These are phyloP conservation scores for Pseudogymnoascus sp. DNA, from an alignment of 2,329 filamentous ascomycete species.

Conservation along the genomic window DNA sequence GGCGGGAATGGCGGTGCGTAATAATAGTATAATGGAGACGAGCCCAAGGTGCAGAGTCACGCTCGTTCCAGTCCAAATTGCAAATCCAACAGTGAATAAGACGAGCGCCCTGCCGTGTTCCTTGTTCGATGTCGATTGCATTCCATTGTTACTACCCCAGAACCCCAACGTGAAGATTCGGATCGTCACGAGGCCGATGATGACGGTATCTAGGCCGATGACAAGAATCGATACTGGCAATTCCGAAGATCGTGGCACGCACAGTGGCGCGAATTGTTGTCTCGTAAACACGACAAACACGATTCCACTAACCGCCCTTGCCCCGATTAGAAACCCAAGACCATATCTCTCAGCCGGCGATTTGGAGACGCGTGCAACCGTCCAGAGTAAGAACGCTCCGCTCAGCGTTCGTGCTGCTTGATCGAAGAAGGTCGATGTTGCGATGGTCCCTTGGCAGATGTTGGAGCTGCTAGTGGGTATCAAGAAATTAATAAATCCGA, in stretches of 20 bases:
- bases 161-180: slow-evolving; percentile 20
- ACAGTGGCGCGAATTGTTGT: slow-evolving; percentile 26
- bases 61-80: slow-evolving; percentile 26
- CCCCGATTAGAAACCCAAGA: slow-evolving; percentile 23
- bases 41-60: slow-evolving; percentile 28
- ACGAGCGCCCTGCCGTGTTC: slow-evolving; percentile 23
- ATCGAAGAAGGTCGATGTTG: slow-evolving; percentile 26
- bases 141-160: slow-evolving; percentile 17
- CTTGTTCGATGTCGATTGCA: slow-evolving; percentile 13
- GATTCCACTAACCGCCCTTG: slow-evolving; percentile 24
- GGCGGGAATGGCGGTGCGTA: slow-evolving; percentile 26
- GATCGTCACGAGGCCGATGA: slow-evolving; percentile 23
- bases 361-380: slow-evolving; percentile 23
- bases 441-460: slow-evolving; percentile 23
- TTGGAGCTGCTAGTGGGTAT: slow-evolving; percentile 17
- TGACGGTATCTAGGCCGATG: slow-evolving; percentile 24
- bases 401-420: slow-evolving; percentile 26
- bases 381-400: slow-evolving; percentile 29
- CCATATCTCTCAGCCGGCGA: slow-evolving; percentile 21
- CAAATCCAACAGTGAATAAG: slow-evolving; percentile 22
- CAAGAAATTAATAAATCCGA: slow-evolving; percentile 27
- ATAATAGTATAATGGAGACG: slow-evolving; percentile 20
- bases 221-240: slow-evolving; percentile 25
- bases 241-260: slow-evolving; percentile 24
- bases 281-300: slow-evolving; percentile 26